Evolutionary conservation across 2,329 filamentous ascomycete genomes (phyloP).

Genomic region (Fusarium nanum): DNA sequence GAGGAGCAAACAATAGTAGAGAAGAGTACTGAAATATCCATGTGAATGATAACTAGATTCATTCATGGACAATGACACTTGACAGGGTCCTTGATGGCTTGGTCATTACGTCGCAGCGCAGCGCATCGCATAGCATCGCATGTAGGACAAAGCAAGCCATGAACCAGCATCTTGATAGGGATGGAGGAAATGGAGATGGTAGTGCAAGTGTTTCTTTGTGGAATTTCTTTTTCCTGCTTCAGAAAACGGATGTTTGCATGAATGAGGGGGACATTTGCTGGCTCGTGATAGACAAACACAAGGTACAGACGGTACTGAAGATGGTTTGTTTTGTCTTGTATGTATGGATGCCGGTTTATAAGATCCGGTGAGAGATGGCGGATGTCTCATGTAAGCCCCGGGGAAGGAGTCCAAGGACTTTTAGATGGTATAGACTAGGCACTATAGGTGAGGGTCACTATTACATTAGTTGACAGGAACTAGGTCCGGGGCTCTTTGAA

Average conservation of each 20-base stretch:
- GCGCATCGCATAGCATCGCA: slow-evolving; percentile 28
- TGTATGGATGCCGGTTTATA: slow-evolving; percentile 1
- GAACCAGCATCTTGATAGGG: slow-evolving; percentile 20
- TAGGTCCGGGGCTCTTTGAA: slow-evolving; percentile 12
- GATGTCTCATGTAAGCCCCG: slow-evolving; percentile 36
- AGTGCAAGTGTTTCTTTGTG: slow-evolving; percentile 1
- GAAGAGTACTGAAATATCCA: neutral
- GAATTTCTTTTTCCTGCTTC: slow-evolving; percentile 18
- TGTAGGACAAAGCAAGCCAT: slow-evolving; percentile 36
- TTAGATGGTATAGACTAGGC: neutral
- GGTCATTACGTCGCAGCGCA: slow-evolving; percentile 31
- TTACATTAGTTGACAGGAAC: slow-evolving; percentile 7
- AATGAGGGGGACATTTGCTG: slow-evolving; percentile 8
- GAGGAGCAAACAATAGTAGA: slow-evolving; percentile 16
- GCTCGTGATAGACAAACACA: slow-evolving; percentile 34
- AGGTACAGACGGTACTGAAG: slow-evolving; percentile 8
- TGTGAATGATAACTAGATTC: neutral
- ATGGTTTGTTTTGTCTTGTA: slow-evolving; percentile 22
- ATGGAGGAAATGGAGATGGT: neutral
- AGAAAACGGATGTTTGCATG: slow-evolving; percentile 30
- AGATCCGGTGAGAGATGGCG: slow-evolving; percentile 11
- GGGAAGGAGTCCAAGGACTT: slow-evolving; percentile 8
- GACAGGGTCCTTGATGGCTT: slow-evolving; percentile 15
- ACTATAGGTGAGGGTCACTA: neutral
- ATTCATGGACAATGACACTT: slow-evolving; percentile 29